Evolutionary conservation across 768 basidiomycete species (phyloP).

Genomic region (Xerocomus spinulosus): DNA sequence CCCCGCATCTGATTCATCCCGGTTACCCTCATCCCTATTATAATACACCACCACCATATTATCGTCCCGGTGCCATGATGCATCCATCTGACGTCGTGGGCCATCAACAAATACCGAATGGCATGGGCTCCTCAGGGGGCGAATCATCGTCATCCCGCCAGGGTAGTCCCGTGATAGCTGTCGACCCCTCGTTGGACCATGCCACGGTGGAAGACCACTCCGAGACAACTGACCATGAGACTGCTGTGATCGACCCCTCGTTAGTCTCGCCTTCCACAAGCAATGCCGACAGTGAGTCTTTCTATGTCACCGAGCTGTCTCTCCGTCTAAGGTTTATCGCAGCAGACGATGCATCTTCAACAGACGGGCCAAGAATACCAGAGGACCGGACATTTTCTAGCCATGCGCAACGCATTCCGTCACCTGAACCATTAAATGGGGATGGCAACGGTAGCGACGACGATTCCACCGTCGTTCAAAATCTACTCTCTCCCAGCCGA

Average conservation of each 20-base stretch:
- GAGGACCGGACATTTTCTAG: slow-evolving; percentile 8
- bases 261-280: slow-evolving; percentile 26
- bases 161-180: slow-evolving; percentile 22
- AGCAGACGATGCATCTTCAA: slow-evolving; percentile 27
- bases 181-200: slow-evolving; percentile 23
- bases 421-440: slow-evolving; percentile 10
- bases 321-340: slow-evolving; percentile 35
- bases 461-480: slow-evolving; percentile 14
- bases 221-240: slow-evolving; percentile 11
- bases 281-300: slow-evolving; percentile 16
- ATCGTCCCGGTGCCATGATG: slow-evolving; percentile 36
- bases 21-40: slow-evolving; percentile 38
- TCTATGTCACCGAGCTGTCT: slow-evolving; percentile 23
- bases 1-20: slow-evolving; percentile 30
- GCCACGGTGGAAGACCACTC: slow-evolving; percentile 10
- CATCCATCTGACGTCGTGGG: slow-evolving; percentile 16
- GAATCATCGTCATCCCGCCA: slow-evolving; percentile 27
- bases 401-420: neutral
- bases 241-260: slow-evolving; percentile 37
- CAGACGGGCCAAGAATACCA: slow-evolving; percentile 6
- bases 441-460: slow-evolving; percentile 9
- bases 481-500: slow-evolving; percentile 18
- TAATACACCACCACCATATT: slow-evolving; percentile 40
- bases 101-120: slow-evolving; percentile 23
- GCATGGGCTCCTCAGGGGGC: slow-evolving; percentile 21